Evolutionary conservation across 2,329 filamentous ascomycete species (phyloP), one percentile per base, ranked within the genome.

Genomic region (Sclerotinia subarctica): DNA sequence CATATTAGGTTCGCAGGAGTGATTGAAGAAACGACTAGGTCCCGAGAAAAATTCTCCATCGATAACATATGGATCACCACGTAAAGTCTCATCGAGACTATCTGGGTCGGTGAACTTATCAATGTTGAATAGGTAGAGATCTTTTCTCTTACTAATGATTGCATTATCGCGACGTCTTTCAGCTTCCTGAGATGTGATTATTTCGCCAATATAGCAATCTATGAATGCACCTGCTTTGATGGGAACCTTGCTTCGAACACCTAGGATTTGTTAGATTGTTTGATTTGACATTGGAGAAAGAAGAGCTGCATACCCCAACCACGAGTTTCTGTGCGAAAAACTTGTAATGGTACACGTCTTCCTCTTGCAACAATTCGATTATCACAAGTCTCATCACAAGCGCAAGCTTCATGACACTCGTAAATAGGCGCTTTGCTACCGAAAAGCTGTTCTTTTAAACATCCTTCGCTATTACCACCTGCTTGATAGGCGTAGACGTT

Each of bases 11-110:
- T 91, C 86, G 76, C 92, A 94, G 2, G 86, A 90, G 77, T 95
- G 92, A 74, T 95, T 95, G 77, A 94, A 90, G 78, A 94, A 95
- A 3, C 91, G 85, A 0, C 90, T 92, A 0, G 91, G 90, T 0
- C 91, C 91, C 0, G 91, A 91, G 81, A 89, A 87, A 77, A 90
- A 90, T 76, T 94, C 89, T 15, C 92, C 92, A 68, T 89, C 88
- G 0, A 88, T 84, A 71, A 88, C 86, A 5, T 90, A 79, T 21
- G 87, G 82, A 7, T 83, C 80, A 0, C 83, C 84, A 4, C 82
- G 81, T 0, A 90, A 81, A 0, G 86, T 80, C n/a, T 81, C 79
- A 69, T 89, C 86, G 13, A 82, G 79, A 1, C 85, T 87, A 7
- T 82, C 73, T 0, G 82, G 79, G 66, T 90, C 84, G 0, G 82